phyloP scores from a whole-genome alignment of 495 filamentous ascomycete species.

The Hypomontagnella submonticulosa region DNA sequence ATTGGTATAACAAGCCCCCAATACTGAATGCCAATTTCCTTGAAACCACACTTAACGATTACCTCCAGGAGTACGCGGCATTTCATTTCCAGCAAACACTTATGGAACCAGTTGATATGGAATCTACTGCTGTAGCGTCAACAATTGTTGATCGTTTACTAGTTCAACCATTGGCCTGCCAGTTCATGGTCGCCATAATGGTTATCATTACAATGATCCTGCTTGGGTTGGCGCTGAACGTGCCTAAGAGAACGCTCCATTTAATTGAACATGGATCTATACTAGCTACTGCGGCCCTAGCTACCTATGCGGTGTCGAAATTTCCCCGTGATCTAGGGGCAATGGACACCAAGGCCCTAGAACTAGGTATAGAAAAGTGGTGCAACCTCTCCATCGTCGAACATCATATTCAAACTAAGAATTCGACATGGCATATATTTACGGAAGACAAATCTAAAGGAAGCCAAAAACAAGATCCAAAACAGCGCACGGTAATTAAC shows the following conservation, averaged over 20 bases:
- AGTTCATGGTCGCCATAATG: conserved; percentile 11
- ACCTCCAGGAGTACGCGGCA: conserved; percentile 4
- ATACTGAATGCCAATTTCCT: not conserved
- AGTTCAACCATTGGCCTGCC: conserved; percentile 2
- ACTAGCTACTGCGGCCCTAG: conserved; percentile 4
- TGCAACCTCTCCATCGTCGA: not conserved
- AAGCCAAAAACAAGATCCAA: not conserved
- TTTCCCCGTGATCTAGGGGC: conserved; percentile 5
- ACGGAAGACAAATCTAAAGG: not conserved
- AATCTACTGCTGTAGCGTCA: conserved; percentile 2
- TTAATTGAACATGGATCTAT: conserved; percentile 10
- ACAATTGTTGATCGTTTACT: conserved; percentile 5
- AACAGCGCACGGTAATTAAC: too few relatives aligned
- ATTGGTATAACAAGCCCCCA: too few relatives aligned
- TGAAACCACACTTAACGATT: not conserved
- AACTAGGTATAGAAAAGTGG: not conserved
- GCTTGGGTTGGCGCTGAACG: not conserved
- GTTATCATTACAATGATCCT: conserved; percentile 9
- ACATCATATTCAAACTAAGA: not conserved
- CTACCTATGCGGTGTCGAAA: not conserved
- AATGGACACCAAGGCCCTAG: not conserved
- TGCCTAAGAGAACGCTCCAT: not conserved
- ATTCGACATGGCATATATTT: too few relatives aligned
- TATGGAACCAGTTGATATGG: not conserved
- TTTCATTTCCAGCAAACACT: conserved; percentile 4